Evolutionary conservation across 2,329 filamentous ascomycete genomes (phyloP).

Genomic region (Pseudocercospora ulei): DNA sequence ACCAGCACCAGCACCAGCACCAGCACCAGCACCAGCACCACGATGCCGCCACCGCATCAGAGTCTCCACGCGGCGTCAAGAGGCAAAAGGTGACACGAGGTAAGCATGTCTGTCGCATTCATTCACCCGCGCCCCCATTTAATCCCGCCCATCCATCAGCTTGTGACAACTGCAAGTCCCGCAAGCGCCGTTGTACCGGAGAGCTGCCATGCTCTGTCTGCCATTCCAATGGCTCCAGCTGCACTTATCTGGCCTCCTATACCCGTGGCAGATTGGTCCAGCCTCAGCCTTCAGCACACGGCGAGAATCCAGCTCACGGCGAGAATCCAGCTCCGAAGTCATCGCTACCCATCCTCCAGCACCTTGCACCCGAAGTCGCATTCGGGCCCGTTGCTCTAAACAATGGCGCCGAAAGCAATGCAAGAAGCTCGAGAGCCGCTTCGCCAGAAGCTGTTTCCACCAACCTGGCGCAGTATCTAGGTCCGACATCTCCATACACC

Average conservation of each 20-base stretch:
- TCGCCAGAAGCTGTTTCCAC: slow-evolving; percentile 20
- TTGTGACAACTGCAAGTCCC: slow-evolving; percentile 32
- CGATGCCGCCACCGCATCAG: not conserved
- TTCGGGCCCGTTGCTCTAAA: slow-evolving; percentile 1
- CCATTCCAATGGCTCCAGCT: slow-evolving; percentile 30
- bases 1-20: slow-evolving; percentile 1
- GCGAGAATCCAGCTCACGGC: slow-evolving; percentile 15
- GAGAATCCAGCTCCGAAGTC: slow-evolving; percentile 12
- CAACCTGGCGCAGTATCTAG: slow-evolving; percentile 26
- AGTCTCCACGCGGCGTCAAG: slow-evolving; percentile 9
- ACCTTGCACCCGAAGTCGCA: not conserved
- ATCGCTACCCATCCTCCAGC: slow-evolving; percentile 5
- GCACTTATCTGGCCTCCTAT: slow-evolving; percentile 46
- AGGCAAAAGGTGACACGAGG: slow-evolving; percentile 27
- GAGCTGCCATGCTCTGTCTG: slow-evolving; percentile 37
- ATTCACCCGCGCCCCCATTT: slow-evolving; percentile 8
- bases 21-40: slow-evolving; percentile 12
- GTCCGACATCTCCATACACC: slow-evolving; percentile 26
- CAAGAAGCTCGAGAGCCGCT: slow-evolving; percentile 15
- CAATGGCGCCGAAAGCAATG: slow-evolving; percentile 13
- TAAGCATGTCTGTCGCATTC: slow-evolving; percentile 5
- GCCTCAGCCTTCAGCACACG: slow-evolving; percentile 32
- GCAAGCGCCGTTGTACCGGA: slow-evolving; percentile 39
- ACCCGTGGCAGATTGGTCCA: slow-evolving; percentile 35
- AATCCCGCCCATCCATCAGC: slow-evolving; percentile 16